Conservation (phyloP, 176 grass and related monocot genomes). For the Carex parvula region DNA sequence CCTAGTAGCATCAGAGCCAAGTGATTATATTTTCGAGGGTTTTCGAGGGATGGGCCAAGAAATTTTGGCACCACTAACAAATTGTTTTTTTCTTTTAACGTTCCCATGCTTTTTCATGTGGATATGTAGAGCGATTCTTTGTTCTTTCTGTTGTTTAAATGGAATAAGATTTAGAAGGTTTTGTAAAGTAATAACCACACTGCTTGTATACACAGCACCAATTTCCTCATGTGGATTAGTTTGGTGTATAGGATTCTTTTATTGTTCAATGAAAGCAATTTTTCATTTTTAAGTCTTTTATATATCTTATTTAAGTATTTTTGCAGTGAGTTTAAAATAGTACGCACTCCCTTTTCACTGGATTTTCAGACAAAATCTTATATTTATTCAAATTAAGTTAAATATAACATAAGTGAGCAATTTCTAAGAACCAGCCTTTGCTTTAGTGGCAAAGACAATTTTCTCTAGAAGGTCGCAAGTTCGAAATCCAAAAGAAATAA, state of each 20-base stretch:
- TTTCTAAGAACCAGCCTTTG: background rate
- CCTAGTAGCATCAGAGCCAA: conserved; percentile 44
- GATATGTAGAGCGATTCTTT: conserved; percentile 22
- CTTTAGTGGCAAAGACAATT: too few relatives aligned
- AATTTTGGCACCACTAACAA: conserved; percentile 20
- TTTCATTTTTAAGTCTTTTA: background rate
- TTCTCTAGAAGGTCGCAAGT: too few relatives aligned
- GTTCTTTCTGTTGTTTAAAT: conserved; percentile 11
- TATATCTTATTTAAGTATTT: background rate
- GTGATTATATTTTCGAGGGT: conserved; percentile 28
- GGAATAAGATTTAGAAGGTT: background rate
- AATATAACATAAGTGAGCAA: background rate
- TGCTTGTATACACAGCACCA: background rate
- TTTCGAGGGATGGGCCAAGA: background rate
- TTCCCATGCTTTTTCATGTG: conserved; percentile 3
- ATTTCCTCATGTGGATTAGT: background rate
- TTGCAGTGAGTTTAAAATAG: background rate
- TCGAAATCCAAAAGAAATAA: too few relatives aligned
- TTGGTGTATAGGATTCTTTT: background rate
- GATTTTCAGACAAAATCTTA: background rate
- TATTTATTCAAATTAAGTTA: background rate
- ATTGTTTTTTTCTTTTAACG: conserved; percentile 18
- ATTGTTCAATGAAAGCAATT: background rate
- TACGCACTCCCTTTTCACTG: background rate
- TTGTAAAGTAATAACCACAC: background rate